A percentile compares a stretch with the other conserved stretches of the same genome.
Conservation (phyloP, 805 yeast species). For the Kazachstania martiniae region DNA sequence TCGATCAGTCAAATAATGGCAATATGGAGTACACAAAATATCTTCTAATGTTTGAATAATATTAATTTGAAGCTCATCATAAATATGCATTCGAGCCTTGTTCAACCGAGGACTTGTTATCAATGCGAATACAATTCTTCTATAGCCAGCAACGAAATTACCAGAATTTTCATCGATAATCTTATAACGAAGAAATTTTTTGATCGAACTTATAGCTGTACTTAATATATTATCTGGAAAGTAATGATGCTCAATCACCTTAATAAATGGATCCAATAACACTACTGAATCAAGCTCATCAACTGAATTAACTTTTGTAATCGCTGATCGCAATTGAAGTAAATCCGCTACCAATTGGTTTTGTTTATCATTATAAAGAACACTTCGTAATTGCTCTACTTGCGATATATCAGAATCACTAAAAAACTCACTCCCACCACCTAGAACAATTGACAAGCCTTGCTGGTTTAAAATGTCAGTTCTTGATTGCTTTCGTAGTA, state of each 20-base stretch:
- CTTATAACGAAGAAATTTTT: conserved; percentile 60
- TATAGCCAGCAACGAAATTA: conserved; percentile 49
- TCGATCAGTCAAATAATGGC: conserved; percentile 61
- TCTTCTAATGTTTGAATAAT: conserved; percentile 61
- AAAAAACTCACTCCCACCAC: conserved; percentile 48
- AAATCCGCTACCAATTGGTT: conserved; percentile 70
- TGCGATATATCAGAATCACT: conserved; percentile 33
- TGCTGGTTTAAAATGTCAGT: too few relatives aligned
- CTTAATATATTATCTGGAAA: conserved; percentile 83
- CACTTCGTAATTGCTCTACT: conserved; percentile 26
- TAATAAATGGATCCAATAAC: conserved; percentile 74
- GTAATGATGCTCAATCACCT: conserved; percentile 70
- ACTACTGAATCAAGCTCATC: conserved; percentile 58
- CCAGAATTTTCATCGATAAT: conserved; percentile 46
- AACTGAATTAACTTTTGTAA: conserved; percentile 44
- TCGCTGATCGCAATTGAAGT: conserved; percentile 61
- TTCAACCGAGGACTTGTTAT: conserved; percentile 95
- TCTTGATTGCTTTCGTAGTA: too few relatives aligned
- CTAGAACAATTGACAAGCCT: conserved; percentile 77
- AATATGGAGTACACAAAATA: conserved; percentile 53
- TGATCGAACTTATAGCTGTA: conserved; percentile 63
- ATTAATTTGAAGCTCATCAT: conserved; percentile 77
- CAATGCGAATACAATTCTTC: conserved; percentile 42
- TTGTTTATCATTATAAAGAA: conserved; percentile 20
- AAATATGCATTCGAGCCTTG: conserved; percentile 85